Conservation (phyloP, 2,329 filamentous ascomycete genomes). For the Phaeosphaeriaceae sp. region DNA sequence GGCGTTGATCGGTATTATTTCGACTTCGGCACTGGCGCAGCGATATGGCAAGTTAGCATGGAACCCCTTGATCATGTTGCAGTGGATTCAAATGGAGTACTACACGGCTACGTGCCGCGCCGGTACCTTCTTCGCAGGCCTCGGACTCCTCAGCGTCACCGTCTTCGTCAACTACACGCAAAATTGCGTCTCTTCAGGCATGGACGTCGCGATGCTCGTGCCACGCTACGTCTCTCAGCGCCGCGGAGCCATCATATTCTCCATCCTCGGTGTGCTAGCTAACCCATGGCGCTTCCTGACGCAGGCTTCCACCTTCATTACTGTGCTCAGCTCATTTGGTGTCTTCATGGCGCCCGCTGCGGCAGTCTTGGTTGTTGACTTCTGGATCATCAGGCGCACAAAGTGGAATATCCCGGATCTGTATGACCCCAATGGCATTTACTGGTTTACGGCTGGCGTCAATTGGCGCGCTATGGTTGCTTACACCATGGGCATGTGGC, state of each 20-base stretch:
- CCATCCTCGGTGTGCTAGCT: conserved; percentile 23
- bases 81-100: conserved; percentile 21
- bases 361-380: conserved; percentile 31
- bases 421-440: conserved; percentile 24
- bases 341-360: conserved; percentile 34
- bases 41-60: conserved; percentile 28
- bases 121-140: conserved; percentile 37
- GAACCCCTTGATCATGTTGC: conserved; percentile 32
- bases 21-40: conserved; percentile 25
- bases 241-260: conserved; percentile 31
- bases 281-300: conserved; percentile 33
- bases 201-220: conserved; percentile 34
- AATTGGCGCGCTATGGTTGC: conserved; percentile 33
- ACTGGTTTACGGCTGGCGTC: conserved; percentile 31
- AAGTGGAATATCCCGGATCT: conserved; percentile 34
- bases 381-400: conserved; percentile 28
- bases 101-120: conserved; percentile 28
- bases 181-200: conserved; percentile 33
- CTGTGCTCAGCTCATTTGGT: conserved; percentile 33
- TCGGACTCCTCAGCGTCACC: conserved; percentile 32
- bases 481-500: conserved; percentile 28
- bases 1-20: conserved; percentile 18
- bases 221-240: conserved; percentile 28
- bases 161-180: conserved; percentile 32
- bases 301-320: conserved; percentile 28